Evolutionary conservation across 805 yeast species (phyloP), one percentile per base, ranked within the genome.

Genomic region (Candida mattraensis): DNA sequence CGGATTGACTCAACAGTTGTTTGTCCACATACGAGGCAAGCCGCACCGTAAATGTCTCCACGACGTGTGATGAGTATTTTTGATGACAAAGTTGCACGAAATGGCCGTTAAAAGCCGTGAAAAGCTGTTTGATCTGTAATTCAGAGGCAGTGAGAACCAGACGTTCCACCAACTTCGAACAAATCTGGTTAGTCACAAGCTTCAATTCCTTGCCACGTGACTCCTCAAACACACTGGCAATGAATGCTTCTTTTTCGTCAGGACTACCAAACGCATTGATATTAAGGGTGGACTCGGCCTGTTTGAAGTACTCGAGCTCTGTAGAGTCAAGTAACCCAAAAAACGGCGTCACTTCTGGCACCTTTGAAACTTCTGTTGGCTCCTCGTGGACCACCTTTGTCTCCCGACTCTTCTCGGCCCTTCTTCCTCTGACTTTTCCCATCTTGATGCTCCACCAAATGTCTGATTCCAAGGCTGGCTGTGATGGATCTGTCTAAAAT

Each of bases 151-250:
- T 64, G 26, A 85, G 61, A n/a, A 91, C 74, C 42, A 91, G 65
- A 54, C 99, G 71, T 61, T 91, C 99, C 69, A 93, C 72, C 40
- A 93, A 69, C 58, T 91, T 91, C 16, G 98, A 91, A 60, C 97
- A 88, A 39, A 91, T 87, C 55, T 89, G 97, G 54, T 91, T 89
- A 3, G 96, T 91, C 4, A 85, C 96, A 25, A 91, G 69, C 60
- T 93, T 91, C 48, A 93, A 67, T 61, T 91, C 98, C 51, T 89
- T 88, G 2, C 96, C 96, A 30, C 73, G 70, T 15, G 88, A 75
- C 64, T 93, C 99, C 46, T 83, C 91, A 47, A 89, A 70, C 2
- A 91, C 85, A 50, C 93, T 81, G 3, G 72, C 61, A 19, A 87
- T 79, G 53, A 91, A 88, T 2, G 83, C 81, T 6, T 58, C 60